These are phyloP conservation scores for Xylaria sp. DNA, from an alignment of 2,329 filamentous ascomycete species.

Conservation along the genomic window DNA sequence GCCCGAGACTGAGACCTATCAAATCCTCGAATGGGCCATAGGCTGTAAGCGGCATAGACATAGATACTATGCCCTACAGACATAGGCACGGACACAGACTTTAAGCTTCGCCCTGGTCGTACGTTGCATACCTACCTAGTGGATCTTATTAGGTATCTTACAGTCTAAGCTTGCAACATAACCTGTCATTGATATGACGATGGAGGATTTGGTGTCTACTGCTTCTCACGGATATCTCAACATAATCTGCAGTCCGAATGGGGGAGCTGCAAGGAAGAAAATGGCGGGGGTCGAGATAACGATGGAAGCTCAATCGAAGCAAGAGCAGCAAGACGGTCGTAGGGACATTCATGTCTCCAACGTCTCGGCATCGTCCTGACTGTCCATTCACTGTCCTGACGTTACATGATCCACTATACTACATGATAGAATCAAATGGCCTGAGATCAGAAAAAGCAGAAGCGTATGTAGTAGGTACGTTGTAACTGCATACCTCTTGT, in stretches of 20 bases:
- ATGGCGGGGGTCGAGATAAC: constrained; percentile 36
- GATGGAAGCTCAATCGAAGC: constrained; percentile 39
- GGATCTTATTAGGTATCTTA: too few relatives aligned
- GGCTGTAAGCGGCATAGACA: constrained; percentile 7
- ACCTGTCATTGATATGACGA: constrained; percentile 11
- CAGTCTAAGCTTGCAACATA: constrained; percentile 21
- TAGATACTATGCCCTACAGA: constrained; percentile 20
- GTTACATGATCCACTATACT: constrained; percentile 15
- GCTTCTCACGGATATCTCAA: constrained; percentile 9
- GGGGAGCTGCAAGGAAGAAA: constrained; percentile 39
- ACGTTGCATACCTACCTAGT: constrained; percentile 20
- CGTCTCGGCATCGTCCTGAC: constrained; percentile 23
- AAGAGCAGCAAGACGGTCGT: constrained; percentile 17
- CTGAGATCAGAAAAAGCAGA: constrained; percentile 4
- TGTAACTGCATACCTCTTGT: too few relatives aligned
- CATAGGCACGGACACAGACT: too few relatives aligned
- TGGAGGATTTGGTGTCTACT: constrained; percentile 13
- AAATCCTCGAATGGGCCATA: constrained; percentile 21
- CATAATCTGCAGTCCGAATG: constrained; percentile 31
- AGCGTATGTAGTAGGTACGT: too few relatives aligned
- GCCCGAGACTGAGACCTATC: constrained; percentile 22
- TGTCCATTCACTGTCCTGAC: constrained; percentile 8
- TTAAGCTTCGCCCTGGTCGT: too few relatives aligned
- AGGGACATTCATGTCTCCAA: constrained; percentile 12
- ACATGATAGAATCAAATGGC: constrained; percentile 7